Percentiles rank a stretch among this genome's conserved stretches.
Conservation (phyloP, 257 asterid species). For the Nicotiana attenuata region DNA sequence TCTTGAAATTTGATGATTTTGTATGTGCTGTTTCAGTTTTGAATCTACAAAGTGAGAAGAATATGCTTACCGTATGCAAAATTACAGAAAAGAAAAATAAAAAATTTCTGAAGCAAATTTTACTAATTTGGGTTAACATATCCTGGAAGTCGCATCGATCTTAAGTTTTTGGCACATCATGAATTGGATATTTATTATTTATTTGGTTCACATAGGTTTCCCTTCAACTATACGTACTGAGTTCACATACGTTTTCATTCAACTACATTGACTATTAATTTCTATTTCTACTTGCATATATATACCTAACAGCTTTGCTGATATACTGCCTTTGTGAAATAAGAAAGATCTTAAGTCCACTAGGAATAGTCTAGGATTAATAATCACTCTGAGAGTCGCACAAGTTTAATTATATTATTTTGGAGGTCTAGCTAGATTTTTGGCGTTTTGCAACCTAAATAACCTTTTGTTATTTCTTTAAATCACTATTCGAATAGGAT, state of each 20-base stretch:
- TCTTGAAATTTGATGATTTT: background rate
- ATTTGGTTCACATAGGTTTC: background rate
- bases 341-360: too few relatives aligned
- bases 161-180: background rate
- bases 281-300: background rate
- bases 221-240: background rate
- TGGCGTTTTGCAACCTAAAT: too few relatives aligned
- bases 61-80: background rate
- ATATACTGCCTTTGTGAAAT: too few relatives aligned
- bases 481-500: too few relatives aligned
- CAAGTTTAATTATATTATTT: too few relatives aligned
- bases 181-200: background rate
- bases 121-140: background rate
- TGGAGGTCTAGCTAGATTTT: too few relatives aligned
- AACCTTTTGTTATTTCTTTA: too few relatives aligned
- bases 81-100: background rate
- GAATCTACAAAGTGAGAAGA: background rate
- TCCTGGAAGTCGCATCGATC: background rate
- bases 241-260: background rate
- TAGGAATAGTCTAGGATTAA: too few relatives aligned
- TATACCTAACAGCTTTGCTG: background rate
- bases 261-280: background rate
- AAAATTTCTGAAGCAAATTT: background rate
- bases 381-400: too few relatives aligned
- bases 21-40: background rate